Percentiles rank a stretch among this genome's conserved stretches.
Evolutionary conservation across 768 basidiomycete genomes (phyloP).

Genomic region (Gloeostereum incarnatum): DNA sequence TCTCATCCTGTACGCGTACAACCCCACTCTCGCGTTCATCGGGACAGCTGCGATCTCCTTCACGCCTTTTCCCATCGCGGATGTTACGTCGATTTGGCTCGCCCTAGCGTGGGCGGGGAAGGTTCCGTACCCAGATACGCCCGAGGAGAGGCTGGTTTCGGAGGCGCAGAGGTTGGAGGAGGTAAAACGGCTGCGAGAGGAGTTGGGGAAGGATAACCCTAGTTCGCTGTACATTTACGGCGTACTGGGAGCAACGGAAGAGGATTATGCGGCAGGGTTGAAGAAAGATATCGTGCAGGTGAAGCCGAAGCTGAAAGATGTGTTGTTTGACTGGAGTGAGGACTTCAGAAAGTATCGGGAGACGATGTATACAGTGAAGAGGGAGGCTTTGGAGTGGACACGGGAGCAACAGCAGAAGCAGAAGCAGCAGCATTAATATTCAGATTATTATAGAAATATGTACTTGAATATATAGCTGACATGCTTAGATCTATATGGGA

Average conservation of each 20-base stretch:
- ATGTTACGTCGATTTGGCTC: constrained; percentile 41
- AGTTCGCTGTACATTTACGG: constrained; percentile 26
- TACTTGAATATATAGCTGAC: too few relatives aligned
- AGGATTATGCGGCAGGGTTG: constrained; percentile 24
- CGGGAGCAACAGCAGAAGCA: constrained; percentile 7
- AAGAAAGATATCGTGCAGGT: constrained; percentile 21
- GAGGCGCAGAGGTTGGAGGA: constrained; percentile 24
- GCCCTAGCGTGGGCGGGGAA: constrained; percentile 27
- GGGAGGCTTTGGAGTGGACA: constrained; percentile 21
- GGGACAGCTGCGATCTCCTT: constrained; percentile 27
- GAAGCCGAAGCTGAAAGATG: constrained; percentile 17
- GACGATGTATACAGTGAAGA: constrained; percentile 25
- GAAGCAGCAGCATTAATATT: too few relatives aligned
- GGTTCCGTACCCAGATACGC: constrained; percentile 22
- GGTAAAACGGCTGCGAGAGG: constrained; percentile 10
- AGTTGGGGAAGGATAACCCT: constrained; percentile 10
- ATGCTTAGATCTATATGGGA: too few relatives aligned
- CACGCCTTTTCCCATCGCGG: constrained; percentile 39
- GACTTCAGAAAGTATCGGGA: constrained; percentile 21
- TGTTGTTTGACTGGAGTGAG: constrained; percentile 27
- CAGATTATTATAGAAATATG: too few relatives aligned
- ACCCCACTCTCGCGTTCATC: constrained; percentile 36
- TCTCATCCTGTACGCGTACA: constrained; percentile 35
- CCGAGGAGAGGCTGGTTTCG: constrained; percentile 22
- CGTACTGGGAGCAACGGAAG: constrained; percentile 23